Percentiles rank a stretch among this genome's conserved stretches.
phyloP scores from a whole-genome alignment of 1,284 basidiomycete genomes.

The Erythrobasidium hasegawianum region DNA sequence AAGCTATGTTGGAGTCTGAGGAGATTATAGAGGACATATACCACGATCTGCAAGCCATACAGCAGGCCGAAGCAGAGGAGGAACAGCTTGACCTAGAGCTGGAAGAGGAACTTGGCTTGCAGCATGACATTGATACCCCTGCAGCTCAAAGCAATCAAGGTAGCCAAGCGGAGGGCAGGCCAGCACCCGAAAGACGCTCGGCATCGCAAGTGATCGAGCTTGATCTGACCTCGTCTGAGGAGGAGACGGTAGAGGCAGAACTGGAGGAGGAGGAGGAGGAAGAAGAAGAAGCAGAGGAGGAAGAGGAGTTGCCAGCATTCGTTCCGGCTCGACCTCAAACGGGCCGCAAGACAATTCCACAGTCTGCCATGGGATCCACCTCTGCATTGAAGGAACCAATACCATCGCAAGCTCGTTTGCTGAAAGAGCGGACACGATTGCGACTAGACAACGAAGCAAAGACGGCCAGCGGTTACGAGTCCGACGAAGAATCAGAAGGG shows the following conservation, averaged over 20 bases:
- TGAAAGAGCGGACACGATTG: not conserved
- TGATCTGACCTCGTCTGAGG: conserved; percentile 13
- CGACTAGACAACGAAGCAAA: conserved; percentile 21
- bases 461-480: conserved; percentile 7
- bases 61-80: conserved; percentile 20
- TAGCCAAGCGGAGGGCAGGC: not conserved
- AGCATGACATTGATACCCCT: not conserved
- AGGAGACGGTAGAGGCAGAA: conserved; percentile 15
- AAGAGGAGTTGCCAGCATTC: not conserved
- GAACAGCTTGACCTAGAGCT: conserved; percentile 16
- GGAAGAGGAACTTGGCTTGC: conserved; percentile 10
- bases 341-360: not conserved
- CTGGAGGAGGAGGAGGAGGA: conserved; percentile 21
- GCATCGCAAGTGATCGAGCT: conserved; percentile 25
- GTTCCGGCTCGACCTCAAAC: not conserved
- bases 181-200: not conserved
- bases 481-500: not conserved
- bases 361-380: not conserved
- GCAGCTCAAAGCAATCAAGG: not conserved
- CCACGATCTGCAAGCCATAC: not conserved
- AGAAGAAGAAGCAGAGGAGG: conserved; percentile 2
- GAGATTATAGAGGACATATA: conserved; percentile 45
- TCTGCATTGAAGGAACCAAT: not conserved
- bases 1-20: conserved; percentile 51
- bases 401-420: not conserved